phyloP scores from a whole-genome alignment of 2,329 filamentous ascomycete genomes.

The Fusarium sp. region DNA sequence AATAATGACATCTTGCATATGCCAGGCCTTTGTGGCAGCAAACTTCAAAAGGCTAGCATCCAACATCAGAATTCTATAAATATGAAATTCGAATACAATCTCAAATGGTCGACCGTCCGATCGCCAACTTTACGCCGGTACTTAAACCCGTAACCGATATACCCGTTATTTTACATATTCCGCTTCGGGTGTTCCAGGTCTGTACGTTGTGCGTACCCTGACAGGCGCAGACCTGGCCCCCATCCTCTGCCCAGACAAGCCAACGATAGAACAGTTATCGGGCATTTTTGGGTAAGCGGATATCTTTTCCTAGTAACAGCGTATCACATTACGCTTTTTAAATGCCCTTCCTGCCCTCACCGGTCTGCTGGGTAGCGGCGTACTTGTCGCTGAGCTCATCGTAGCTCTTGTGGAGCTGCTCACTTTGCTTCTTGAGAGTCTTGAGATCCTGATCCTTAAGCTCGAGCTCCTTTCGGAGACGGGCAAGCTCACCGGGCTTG shows the following conservation, averaged over 20 bases:
- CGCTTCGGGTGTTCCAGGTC: slow-evolving; percentile 4
- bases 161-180: slow-evolving; percentile 35
- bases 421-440: slow-evolving; percentile 91
- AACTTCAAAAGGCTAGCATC: slow-evolving; percentile 4
- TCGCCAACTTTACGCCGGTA: slow-evolving; percentile 33
- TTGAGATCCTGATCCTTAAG: slow-evolving; percentile 86
- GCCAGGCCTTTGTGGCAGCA: not conserved
- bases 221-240: slow-evolving; percentile 17
- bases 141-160: slow-evolving; percentile 22
- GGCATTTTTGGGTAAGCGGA: not conserved
- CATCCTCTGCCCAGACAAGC: not conserved
- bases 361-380: slow-evolving; percentile 64
- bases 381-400: slow-evolving; percentile 87
- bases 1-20: slow-evolving; percentile 8
- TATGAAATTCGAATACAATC: slow-evolving; percentile 33
- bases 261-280: not conserved
- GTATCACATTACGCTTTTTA: slow-evolving; percentile 47
- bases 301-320: not conserved
- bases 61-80: slow-evolving; percentile 25
- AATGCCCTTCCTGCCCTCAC: slow-evolving; percentile 69
- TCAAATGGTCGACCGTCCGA: slow-evolving; percentile 32
- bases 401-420: slow-evolving; percentile 87
- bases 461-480: slow-evolving; percentile 76
- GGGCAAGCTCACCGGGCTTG: slow-evolving; percentile 78
- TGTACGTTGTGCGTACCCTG: slow-evolving; percentile 24